These are phyloP conservation scores for Mortierella antarctica DNA, from an alignment of 192 early-diverging fungal species.

Conservation along the genomic window DNA sequence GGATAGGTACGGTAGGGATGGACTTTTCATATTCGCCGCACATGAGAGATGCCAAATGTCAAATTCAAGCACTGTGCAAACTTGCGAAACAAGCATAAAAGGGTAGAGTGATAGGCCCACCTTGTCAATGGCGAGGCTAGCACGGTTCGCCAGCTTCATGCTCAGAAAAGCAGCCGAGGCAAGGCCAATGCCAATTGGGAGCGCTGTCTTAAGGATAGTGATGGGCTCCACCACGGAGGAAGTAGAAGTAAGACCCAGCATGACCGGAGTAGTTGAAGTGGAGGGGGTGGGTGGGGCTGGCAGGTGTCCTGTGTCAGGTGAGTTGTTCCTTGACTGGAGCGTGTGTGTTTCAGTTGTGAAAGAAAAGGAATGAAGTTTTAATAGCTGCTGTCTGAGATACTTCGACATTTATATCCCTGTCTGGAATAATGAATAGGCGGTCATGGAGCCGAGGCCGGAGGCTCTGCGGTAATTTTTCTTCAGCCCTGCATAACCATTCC, in stretches of 20 bases:
- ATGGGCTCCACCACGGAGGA: conserved; percentile 4
- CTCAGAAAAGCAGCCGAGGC: conserved; percentile 36
- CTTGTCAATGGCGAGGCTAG: not conserved
- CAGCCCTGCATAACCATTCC: too few relatives aligned
- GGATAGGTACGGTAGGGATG: conserved; percentile 16
- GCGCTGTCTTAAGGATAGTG: conserved; percentile 12
- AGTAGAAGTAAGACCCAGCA: conserved; percentile 30
- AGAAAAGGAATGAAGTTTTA: too few relatives aligned
- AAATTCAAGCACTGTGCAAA: not conserved
- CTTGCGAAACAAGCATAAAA: too few relatives aligned
- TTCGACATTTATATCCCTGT: too few relatives aligned
- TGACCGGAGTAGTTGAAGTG: not conserved
- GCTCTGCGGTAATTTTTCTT: too few relatives aligned
- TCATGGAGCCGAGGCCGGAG: too few relatives aligned
- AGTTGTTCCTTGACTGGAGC: too few relatives aligned
- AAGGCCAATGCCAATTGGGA: conserved; percentile 41
- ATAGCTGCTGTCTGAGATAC: too few relatives aligned
- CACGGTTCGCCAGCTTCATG: not conserved
- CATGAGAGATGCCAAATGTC: too few relatives aligned
- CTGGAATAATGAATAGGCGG: too few relatives aligned
- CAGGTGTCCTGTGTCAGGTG: not conserved
- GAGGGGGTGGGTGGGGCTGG: too few relatives aligned
- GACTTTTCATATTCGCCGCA: not conserved
- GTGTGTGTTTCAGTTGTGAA: too few relatives aligned
- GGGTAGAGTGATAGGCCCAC: not conserved